Evolutionary conservation across 148 eudicot genomes (phyloP), one percentile per base, ranked within the genome.

Genomic region (Pharnaceum exiguum): DNA sequence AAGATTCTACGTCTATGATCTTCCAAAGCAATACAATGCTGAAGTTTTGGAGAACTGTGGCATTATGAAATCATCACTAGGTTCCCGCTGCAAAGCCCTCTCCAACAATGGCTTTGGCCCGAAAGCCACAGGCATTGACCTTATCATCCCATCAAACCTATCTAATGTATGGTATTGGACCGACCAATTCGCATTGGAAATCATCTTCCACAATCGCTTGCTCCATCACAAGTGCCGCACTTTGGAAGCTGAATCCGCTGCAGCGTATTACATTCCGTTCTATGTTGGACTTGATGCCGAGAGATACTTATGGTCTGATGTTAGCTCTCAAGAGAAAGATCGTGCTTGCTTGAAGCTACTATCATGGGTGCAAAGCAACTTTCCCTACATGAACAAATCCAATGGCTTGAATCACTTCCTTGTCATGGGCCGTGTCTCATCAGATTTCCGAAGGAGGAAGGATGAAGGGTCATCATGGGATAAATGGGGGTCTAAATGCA

Each of bases 201-300:
- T 86, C 2, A 64, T 90, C 2, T 79, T 77, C 71, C 97, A 90
- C 21, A 72, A 76, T 17, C 73, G 95, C 3, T 65, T 86, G 51
- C 24, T 79, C 29, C 68, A 72, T 40, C 70, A 86, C 37, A 65
- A 53, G 31, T 90, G 97, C 65, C 52, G 90, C 1, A 81, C 88
- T 0, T 0, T 47, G 3, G 79, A 86, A 30, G 75, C 97, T 2
- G 67, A 66, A 39, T 67, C 76, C 0, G 95, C 97, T 8, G 49
- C 82, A 42, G 90, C 87, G 49, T 86, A 66, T 61, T 90, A 83
- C 82, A 74, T 86, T 16, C 97, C 97, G 2, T 90, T 81, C 45
- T 90, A 90, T 75, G 89, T 81, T 7, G 97, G 95, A 12, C 78
- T 90, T 49, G 82, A 79, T 0, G 81, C 79, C 0, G 85, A 78